Evolutionary conservation across 2,329 filamentous ascomycete genomes (phyloP).

Genomic region (Mollisiaceae sp.): DNA sequence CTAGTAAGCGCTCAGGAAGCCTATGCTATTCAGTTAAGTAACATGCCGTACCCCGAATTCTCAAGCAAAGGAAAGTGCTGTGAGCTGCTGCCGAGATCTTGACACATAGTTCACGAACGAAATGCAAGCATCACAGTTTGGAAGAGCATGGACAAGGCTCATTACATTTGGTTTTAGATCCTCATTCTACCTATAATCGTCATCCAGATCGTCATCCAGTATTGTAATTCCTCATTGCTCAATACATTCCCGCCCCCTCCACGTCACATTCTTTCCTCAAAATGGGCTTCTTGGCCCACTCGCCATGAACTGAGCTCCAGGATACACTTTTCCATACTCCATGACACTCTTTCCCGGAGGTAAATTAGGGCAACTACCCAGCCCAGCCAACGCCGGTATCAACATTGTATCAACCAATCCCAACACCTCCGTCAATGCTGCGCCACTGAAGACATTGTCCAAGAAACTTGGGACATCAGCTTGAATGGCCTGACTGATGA

Average conservation of each 20-base stretch:
- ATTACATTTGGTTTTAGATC: too few species aligned
- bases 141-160: too few species aligned
- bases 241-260: not conserved
- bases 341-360: slow-evolving; percentile 21
- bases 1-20: too few species aligned
- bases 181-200: too few species aligned
- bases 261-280: not conserved
- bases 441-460: slow-evolving; percentile 24
- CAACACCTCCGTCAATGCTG: slow-evolving; percentile 2
- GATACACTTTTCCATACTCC: slow-evolving; percentile 23
- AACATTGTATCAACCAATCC: slow-evolving; percentile 23
- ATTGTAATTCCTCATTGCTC: not conserved
- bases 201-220: too few species aligned
- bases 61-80: too few species aligned
- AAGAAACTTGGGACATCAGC: slow-evolving; percentile 26
- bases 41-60: too few species aligned
- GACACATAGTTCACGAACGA: too few species aligned
- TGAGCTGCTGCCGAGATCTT: too few species aligned
- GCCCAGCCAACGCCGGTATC: slow-evolving; percentile 22
- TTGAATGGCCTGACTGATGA: slow-evolving; percentile 25
- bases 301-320: slow-evolving; percentile 26
- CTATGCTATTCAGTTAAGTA: too few species aligned
- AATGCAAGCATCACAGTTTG: too few species aligned
- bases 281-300: slow-evolving; percentile 17
- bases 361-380: slow-evolving; percentile 26